Conservation (phyloP, 306 rosid species). For the Rubus idaeus region DNA sequence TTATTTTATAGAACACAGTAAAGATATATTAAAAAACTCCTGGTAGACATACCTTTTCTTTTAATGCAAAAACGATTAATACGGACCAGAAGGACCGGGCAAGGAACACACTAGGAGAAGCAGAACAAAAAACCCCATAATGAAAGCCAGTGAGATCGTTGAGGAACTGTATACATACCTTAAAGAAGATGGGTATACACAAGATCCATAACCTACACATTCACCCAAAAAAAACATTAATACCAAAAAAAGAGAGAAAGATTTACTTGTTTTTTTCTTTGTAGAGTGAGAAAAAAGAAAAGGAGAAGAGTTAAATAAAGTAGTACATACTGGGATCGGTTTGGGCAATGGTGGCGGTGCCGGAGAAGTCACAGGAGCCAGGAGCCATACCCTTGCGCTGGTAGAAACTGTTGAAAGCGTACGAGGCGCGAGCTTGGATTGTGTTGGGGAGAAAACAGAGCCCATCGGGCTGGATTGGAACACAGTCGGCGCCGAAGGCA, state of each 20-base stretch:
- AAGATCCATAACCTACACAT: slow-evolving; percentile 92
- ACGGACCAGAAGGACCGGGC: not conserved
- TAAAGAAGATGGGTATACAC: slow-evolving; percentile 73
- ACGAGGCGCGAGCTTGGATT: slow-evolving; percentile 89
- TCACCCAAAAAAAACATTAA: not conserved
- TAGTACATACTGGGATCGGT: slow-evolving; percentile 68
- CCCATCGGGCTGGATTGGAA: slow-evolving; percentile 52
- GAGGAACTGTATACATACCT: slow-evolving; percentile 44
- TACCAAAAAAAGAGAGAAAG: not conserved
- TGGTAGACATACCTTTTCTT: not conserved
- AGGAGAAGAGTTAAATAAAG: not conserved
- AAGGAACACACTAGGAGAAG: not conserved
- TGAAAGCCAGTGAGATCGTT: not conserved
- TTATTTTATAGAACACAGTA: not conserved
- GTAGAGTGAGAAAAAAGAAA: not conserved
- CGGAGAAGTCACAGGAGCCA: slow-evolving; percentile 76
- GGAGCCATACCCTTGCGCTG: slow-evolving; percentile 60
- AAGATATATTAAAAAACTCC: not conserved
- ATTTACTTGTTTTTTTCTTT: not conserved
- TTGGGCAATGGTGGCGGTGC: slow-evolving; percentile 76
- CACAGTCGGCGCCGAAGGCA: slow-evolving; percentile 70
- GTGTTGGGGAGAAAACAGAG: slow-evolving; percentile 88
- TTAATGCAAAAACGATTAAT: not conserved
- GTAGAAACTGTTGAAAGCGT: slow-evolving; percentile 81
- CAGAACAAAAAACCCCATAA: not conserved